A percentile compares a stretch with the other conserved stretches of the same genome.
Evolutionary conservation across 2,329 filamentous ascomycete species (phyloP).

Genomic region (Catunica adiposa): DNA sequence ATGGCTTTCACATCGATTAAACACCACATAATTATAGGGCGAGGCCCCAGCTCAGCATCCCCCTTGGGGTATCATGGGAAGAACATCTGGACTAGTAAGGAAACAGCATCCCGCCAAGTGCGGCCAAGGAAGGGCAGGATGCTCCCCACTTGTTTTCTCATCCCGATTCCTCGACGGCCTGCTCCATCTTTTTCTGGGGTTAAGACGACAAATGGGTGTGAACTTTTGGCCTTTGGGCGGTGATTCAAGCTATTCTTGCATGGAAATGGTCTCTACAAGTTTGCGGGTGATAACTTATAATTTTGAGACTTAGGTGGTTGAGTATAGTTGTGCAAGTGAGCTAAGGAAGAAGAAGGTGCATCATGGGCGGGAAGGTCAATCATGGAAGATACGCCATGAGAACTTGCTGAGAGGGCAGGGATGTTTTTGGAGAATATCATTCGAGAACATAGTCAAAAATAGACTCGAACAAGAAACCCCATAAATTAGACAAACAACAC

Average conservation of each 20-base stretch:
- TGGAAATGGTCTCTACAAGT: neutral
- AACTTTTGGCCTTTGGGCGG: neutral
- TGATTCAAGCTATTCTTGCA: neutral
- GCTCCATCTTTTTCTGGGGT: conserved; percentile 11
- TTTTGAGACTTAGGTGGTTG: too few relatives aligned
- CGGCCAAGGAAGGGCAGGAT: neutral
- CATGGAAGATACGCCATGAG: too few relatives aligned
- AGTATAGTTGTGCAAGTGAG: too few relatives aligned
- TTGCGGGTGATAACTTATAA: neutral
- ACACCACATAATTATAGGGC: too few relatives aligned
- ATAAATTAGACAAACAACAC: too few relatives aligned
- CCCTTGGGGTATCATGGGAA: neutral
- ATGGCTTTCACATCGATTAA: too few relatives aligned
- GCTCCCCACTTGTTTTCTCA: conserved; percentile 7
- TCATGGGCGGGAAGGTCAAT: too few relatives aligned
- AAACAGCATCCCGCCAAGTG: neutral
- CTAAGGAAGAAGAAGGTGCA: too few relatives aligned
- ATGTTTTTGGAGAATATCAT: too few relatives aligned
- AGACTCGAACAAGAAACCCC: too few relatives aligned
- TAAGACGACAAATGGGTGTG: neutral
- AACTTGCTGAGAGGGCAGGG: too few relatives aligned
- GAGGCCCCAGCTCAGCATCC: neutral
- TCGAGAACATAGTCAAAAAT: too few relatives aligned
- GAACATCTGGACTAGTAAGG: neutral
- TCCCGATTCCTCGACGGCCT: neutral